Evolutionary conservation across 331 rosid genomes (phyloP), one percentile per base, ranked within the genome.

Genomic region (Arachis monticola): DNA sequence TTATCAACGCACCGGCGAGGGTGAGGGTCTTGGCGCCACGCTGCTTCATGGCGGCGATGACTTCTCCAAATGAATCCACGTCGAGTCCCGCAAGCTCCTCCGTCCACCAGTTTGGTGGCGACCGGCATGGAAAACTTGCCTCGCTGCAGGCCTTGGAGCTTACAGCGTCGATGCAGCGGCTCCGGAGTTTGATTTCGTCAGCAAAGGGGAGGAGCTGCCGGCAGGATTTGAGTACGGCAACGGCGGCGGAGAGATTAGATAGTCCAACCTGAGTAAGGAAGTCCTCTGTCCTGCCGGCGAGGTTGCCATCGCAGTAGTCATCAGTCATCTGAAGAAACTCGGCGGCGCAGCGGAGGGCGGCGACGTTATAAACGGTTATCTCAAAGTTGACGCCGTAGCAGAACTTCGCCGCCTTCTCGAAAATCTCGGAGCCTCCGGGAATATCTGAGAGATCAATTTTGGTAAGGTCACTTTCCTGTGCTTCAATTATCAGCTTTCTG

Each of bases 101-200:
- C 12, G 95, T 88, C 97, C 97, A 94, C 98, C 96, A 90, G 10
- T 90, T 91, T 50, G 89, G 88, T 31, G 97, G 98, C 5, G 98
- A 77, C 0, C 94, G 87, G 77, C 91, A 88, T 0, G 97, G 97
- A 45, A 88, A 90, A 17, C 67, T 88, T 0, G 95, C 89, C 75
- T 94, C 99, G 32, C 79, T 82, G 67, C 88, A 86, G 2, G 81
- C 89, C 88, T 87, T 90, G 6, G 80, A 38, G 22, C 86, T 78
- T 3, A 74, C 81, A 0, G 83, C 87, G 0, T 92, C 96, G 0
- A 90, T 82, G 41, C 91, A 88, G 69, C 88, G 87, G 14, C 78
- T 83, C 1, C 86, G 82, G 13, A 94, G 72, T 13, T 78, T 79
- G 76, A 94, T 80, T 0, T 87, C 81, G 4, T 74, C 88, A 2